Evolutionary conservation across 495 filamentous ascomycete species (phyloP).

Genomic region (Hypoxylon lienhwacheense): DNA sequence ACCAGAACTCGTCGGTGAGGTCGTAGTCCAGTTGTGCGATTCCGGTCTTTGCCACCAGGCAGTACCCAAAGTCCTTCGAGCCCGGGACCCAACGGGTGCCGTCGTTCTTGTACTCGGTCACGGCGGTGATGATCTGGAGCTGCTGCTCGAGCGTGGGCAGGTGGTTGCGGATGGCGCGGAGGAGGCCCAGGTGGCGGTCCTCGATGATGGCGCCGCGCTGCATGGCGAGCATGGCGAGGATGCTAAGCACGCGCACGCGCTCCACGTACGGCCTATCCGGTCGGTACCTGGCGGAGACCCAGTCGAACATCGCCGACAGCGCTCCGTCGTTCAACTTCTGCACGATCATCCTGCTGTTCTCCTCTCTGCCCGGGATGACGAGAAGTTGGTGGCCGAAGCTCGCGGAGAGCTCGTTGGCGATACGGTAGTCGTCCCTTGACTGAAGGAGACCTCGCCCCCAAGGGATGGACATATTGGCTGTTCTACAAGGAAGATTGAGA

Average conservation of each 20-base stretch:
- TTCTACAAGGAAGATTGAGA: not conserved
- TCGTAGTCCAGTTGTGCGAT: slow-evolving; percentile 2
- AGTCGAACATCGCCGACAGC: slow-evolving; percentile 18
- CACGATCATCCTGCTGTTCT: not conserved
- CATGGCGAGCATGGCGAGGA: slow-evolving; percentile 30
- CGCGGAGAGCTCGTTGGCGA: slow-evolving; percentile 12
- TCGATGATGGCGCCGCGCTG: slow-evolving; percentile 15
- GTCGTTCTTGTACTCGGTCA: slow-evolving; percentile 31
- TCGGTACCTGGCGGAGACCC: slow-evolving; percentile 9
- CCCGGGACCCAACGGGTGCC: slow-evolving; percentile 26
- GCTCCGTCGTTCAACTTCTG: slow-evolving; percentile 17
- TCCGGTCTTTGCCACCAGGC: not conserved
- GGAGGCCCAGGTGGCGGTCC: slow-evolving; percentile 1
- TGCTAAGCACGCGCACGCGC: slow-evolving; percentile 22
- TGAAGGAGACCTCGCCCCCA: slow-evolving; percentile 35
- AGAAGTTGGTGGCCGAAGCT: slow-evolving; percentile 18
- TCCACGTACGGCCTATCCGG: slow-evolving; percentile 9
- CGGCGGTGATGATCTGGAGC: slow-evolving; percentile 25
- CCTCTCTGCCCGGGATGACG: not conserved
- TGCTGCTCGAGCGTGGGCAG: slow-evolving; percentile 32
- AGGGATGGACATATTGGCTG: slow-evolving; percentile 18
- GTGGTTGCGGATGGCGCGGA: slow-evolving; percentile 22
- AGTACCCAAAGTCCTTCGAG: slow-evolving; percentile 9
- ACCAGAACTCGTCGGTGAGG: slow-evolving; percentile 22
- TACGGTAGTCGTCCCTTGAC: slow-evolving; percentile 22